Evolutionary conservation across 148 eudicot species (phyloP), one percentile per base, ranked within the genome.

Genomic region (Silene uniflora): DNA sequence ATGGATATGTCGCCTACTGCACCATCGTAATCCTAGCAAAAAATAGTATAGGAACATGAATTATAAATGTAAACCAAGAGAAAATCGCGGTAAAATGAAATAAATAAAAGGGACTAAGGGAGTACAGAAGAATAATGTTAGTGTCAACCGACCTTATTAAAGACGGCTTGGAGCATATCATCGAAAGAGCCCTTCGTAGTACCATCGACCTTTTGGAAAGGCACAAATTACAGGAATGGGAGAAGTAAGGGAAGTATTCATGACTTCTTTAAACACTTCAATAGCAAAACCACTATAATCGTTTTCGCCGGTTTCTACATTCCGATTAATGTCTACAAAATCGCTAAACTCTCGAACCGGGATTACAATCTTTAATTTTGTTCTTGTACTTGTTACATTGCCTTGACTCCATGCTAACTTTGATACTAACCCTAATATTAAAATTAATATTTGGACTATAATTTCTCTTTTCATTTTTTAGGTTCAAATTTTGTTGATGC

Each of bases 1-100:
- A 78, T 73, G 0, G 81, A 62, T 72, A 73, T 78, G n/a, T 66
- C 73, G 1, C 81, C 76, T 0, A 25, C 72, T 10, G 76, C 81
- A 0, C 72, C 81, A 24, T 73, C 81, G 39, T 72, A 78, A 0
- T 64, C 58, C 81, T 78, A 7, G 9, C 0, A 7, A 46, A 8
- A 19, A 39, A 39, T 39, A 39, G 9, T 6, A 39, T 39, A 39
- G 8, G 7, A 39, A 5, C 6, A 7, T 39, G 10, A 39, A 39
- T 39, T 39, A 27, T 27, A 27, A 27, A 35, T 35, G 4, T 29
- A 4, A 35, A 35, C 5, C 39, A 5, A 35, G 39, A 35, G 6
- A 35, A 39, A 39, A 39, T 39, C 44, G 8, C 19, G 18, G 1
- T 6, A 56, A 56, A 16, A 18, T n/a, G 18, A 56, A 56, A 16